These are phyloP conservation scores for Trichophyton simii DNA, from an alignment of 2,329 filamentous ascomycete genomes.

Conservation along the genomic window DNA sequence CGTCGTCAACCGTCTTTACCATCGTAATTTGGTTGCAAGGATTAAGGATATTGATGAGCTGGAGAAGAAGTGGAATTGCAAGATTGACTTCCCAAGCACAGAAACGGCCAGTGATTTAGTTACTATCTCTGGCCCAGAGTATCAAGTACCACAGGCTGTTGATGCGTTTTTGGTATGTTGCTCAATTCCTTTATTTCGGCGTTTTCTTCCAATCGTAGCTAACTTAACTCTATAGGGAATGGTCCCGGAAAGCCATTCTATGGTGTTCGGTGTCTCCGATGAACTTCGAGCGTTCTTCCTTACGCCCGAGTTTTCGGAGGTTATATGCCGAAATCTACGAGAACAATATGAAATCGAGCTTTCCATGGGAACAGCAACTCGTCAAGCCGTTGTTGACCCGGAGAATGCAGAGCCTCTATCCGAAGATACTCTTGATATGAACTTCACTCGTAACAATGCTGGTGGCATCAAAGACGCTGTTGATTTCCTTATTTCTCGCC, in stretches of 20 bases:
- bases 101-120: slow-evolving; percentile 95
- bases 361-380: slow-evolving; percentile 46
- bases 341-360: slow-evolving; percentile 86
- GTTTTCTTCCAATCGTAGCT: not conserved
- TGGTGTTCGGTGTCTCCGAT: slow-evolving; percentile 64
- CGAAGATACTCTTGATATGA: slow-evolving; percentile 50
- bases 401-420: slow-evolving; percentile 32
- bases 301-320: slow-evolving; percentile 66
- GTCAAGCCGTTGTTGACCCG: slow-evolving; percentile 23
- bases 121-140: slow-evolving; percentile 89
- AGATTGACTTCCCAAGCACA: slow-evolving; percentile 94
- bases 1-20: slow-evolving; percentile 86
- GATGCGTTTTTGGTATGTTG: slow-evolving; percentile 71
- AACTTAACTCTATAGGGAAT: slow-evolving; percentile 53
- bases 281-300: slow-evolving; percentile 71
- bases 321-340: slow-evolving; percentile 73
- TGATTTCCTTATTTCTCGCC: slow-evolving; percentile 76
- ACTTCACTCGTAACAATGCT: slow-evolving; percentile 92
- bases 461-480: slow-evolving; percentile 91
- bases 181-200: not conserved
- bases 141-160: slow-evolving; percentile 92
- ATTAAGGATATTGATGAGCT: slow-evolving; percentile 83
- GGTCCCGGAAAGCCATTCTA: slow-evolving; percentile 91
- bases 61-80: slow-evolving; percentile 99
- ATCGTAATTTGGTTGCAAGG: slow-evolving; percentile 81